These are phyloP conservation scores for Conticribra guillardii DNA, from an alignment of 108 stramenopile genomes.

Conservation along the genomic window DNA sequence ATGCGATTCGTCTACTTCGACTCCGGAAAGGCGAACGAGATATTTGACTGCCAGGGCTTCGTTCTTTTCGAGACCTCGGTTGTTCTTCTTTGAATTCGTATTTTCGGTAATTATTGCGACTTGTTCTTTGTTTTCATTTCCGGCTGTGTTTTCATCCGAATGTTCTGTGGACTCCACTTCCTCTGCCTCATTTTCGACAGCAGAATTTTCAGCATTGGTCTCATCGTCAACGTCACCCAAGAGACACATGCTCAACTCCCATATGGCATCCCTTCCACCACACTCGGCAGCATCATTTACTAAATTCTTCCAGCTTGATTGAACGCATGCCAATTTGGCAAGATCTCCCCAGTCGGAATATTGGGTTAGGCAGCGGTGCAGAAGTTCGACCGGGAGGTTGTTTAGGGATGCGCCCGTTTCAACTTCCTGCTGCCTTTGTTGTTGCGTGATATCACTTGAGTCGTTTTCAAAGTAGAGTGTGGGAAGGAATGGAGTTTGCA, in stretches of 20 bases:
- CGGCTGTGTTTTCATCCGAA: neutral
- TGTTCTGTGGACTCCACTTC: neutral
- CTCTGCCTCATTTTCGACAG: neutral
- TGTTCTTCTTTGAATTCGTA: constrained; percentile 23
- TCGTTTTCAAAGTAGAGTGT: too few relatives aligned
- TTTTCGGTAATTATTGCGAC: neutral
- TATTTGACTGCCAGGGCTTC: constrained; percentile 61
- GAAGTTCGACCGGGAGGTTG: constrained; percentile 76
- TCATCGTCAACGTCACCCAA: constrained; percentile 7
- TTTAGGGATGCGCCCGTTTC: too few relatives aligned
- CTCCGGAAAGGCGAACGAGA: constrained; percentile 55
- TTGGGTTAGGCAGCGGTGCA: constrained; percentile 56
- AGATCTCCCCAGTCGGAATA: constrained; percentile 86
- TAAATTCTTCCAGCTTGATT: constrained; percentile 66
- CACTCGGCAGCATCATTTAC: constrained; percentile 71
- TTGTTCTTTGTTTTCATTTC: neutral
- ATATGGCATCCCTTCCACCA: constrained; percentile 57
- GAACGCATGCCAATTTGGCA: constrained; percentile 76
- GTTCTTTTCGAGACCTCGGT: constrained; percentile 61
- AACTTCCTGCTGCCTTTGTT: too few relatives aligned
- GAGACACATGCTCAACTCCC: constrained; percentile 66
- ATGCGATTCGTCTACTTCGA: constrained; percentile 40
- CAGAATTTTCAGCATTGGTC: neutral
- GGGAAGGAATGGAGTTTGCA: too few relatives aligned
- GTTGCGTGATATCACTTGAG: too few relatives aligned